Conservation (phyloP, 805 yeast genomes). For the Danielia oregonensis region DNA sequence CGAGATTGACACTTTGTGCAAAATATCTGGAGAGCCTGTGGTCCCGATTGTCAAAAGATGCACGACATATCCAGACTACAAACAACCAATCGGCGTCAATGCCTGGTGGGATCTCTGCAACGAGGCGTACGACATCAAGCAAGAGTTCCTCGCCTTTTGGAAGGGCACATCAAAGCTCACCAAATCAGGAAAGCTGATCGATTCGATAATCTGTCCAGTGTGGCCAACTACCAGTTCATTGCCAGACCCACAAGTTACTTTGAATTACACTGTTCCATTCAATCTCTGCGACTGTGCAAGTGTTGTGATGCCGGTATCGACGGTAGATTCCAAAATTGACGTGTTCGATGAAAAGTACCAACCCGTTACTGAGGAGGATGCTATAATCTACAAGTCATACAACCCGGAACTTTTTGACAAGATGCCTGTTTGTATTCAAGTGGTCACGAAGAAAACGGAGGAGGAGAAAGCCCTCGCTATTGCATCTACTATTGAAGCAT, state of each 20-base stretch:
- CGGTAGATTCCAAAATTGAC: slow-evolving; percentile 1
- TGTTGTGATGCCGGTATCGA: slow-evolving; percentile 1
- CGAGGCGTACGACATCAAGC: not conserved
- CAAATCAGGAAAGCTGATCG: not conserved
- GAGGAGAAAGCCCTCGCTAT: slow-evolving; percentile 2
- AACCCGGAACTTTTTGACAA: slow-evolving; percentile 1
- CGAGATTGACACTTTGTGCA: not conserved
- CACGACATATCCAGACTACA: not conserved
- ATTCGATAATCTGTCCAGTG: slow-evolving; percentile 1
- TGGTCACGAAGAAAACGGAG: slow-evolving; percentile 1
- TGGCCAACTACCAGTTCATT: slow-evolving; percentile 1
- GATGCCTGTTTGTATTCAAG: slow-evolving; percentile 4
- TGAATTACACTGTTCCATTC: slow-evolving; percentile 1
- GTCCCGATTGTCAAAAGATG: not conserved
- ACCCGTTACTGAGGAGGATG: not conserved
- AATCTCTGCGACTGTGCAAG: slow-evolving; percentile 1
- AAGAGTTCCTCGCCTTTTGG: slow-evolving; percentile 1
- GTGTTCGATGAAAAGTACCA: not conserved
- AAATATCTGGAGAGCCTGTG: slow-evolving; percentile 2
- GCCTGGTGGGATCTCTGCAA: slow-evolving; percentile 2
- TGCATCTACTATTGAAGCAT: too few relatives aligned
- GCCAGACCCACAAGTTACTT: not conserved
- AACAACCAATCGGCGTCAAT: not conserved
- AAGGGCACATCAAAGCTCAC: not conserved
- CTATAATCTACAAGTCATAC: not conserved